A percentile compares a stretch with the other conserved stretches of the same genome.
These are phyloP conservation scores for Calendula officinalis DNA, from an alignment of 129 eudicot genomes.

Conservation along the genomic window DNA sequence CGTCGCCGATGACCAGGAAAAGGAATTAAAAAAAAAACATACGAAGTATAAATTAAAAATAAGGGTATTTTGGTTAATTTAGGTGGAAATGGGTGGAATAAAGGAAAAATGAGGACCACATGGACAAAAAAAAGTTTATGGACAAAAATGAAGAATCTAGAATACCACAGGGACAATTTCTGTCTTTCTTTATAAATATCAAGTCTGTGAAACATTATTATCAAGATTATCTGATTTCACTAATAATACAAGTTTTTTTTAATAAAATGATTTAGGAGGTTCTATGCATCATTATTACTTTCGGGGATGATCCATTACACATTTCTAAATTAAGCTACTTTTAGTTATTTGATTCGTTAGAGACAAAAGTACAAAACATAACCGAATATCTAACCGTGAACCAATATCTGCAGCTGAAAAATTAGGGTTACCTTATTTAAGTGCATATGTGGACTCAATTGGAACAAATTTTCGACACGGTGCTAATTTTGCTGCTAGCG, in stretches of 20 bases:
- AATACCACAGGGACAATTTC: no score
- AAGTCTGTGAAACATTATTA: neutral
- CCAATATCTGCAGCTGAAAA: conserved; percentile 43
- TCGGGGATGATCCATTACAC: no score
- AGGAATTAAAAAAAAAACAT: no score
- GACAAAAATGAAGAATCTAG: no score
- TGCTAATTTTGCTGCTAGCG: conserved; percentile 60
- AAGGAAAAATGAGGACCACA: no score
- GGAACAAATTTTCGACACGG: conserved; percentile 48
- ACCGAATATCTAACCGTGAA: neutral
- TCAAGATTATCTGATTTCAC: neutral
- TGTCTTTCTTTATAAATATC: neutral
- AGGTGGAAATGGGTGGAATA: no score
- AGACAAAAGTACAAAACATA: neutral
- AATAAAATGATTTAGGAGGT: neutral
- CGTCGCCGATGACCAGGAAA: no score
- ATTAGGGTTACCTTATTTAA: conserved; percentile 51
- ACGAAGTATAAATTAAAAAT: no score
- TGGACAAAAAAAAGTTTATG: no score
- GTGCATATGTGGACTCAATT: conserved; percentile 53
- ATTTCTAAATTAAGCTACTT: neutral
- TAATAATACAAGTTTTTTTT: neutral
- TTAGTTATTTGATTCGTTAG: neutral
- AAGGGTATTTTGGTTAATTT: no score
- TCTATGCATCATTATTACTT: no score